phyloP scores from a whole-genome alignment of 2,329 filamentous ascomycete species.

The Calonectria naviculata region DNA sequence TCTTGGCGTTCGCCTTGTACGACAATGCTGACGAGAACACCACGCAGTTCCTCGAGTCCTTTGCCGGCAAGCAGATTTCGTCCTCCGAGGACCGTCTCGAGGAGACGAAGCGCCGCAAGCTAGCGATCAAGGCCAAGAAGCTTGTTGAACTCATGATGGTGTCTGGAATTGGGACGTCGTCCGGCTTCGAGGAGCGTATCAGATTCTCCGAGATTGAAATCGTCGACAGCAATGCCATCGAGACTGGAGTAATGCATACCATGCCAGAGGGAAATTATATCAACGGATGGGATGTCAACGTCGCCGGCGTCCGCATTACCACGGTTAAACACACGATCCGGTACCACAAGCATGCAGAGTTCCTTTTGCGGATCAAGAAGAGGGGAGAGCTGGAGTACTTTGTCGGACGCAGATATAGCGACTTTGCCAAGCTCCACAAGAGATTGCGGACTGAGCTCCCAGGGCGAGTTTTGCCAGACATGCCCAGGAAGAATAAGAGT shows the following conservation, averaged over 20 bases:
- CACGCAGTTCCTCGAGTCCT: slow-evolving; percentile 91
- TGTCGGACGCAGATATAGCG: slow-evolving; percentile 87
- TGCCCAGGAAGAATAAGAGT: slow-evolving; percentile 93
- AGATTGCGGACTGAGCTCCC: slow-evolving; percentile 85
- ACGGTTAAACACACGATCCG: slow-evolving; percentile 87
- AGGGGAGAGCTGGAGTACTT: slow-evolving; percentile 81
- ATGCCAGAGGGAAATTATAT: slow-evolving; percentile 91
- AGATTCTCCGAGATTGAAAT: slow-evolving; percentile 97
- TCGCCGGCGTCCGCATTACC: slow-evolving; percentile 86
- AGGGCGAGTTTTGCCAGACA: slow-evolving; percentile 85
- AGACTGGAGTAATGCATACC: slow-evolving; percentile 87
- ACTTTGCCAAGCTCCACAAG: slow-evolving; percentile 85
- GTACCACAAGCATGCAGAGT: slow-evolving; percentile 94
- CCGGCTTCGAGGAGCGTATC: slow-evolving; percentile 97
- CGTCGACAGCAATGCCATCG: slow-evolving; percentile 91
- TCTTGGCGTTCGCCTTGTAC: background rate
- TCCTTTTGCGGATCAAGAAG: slow-evolving; percentile 86
- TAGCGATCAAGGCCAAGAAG: slow-evolving; percentile 94
- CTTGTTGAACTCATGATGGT: slow-evolving; percentile 99
- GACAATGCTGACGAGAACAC: slow-evolving; percentile 14
- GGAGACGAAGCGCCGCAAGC: slow-evolving; percentile 93
- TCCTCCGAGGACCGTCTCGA: slow-evolving; percentile 96
- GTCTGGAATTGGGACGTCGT: slow-evolving; percentile 93
- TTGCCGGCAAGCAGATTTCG: slow-evolving; percentile 96
- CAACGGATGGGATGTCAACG: slow-evolving; percentile 95